phyloP scores from a whole-genome alignment of 2,329 filamentous ascomycete genomes.

The Rhinocladiella similis region DNA sequence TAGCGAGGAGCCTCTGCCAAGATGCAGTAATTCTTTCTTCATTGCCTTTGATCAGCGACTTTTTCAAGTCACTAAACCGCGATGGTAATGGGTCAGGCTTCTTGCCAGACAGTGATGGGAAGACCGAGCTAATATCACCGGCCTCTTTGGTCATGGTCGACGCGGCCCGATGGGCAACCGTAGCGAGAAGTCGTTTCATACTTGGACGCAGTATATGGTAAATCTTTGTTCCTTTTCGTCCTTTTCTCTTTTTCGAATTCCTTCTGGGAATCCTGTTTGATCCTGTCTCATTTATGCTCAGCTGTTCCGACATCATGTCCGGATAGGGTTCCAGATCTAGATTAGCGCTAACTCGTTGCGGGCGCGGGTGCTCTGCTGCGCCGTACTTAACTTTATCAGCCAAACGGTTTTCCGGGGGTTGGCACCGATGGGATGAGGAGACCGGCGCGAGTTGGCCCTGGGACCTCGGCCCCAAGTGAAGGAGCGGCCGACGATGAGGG shows the following conservation, averaged over 20 bases:
- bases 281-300: background rate
- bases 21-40: slow-evolving; percentile 40
- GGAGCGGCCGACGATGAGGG: no score
- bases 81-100: slow-evolving; percentile 42
- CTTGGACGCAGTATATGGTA: background rate
- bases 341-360: no score
- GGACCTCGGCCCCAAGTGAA: no score
- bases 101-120: slow-evolving; percentile 47
- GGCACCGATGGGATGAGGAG: no score
- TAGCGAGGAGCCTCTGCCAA: slow-evolving; percentile 44
- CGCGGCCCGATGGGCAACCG: slow-evolving; percentile 20
- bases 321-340: slow-evolving; percentile 5
- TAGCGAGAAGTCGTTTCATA: slow-evolving; percentile 13
- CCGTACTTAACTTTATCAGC: no score
- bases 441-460: no score
- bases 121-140: slow-evolving; percentile 51
- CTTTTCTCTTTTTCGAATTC: background rate
- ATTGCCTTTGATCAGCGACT: slow-evolving; percentile 39
- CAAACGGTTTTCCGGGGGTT: no score
- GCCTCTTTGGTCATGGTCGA: slow-evolving; percentile 43
- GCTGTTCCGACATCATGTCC: background rate
- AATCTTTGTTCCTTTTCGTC: no score
- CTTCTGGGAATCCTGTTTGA: no score
- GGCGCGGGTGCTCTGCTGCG: background rate
- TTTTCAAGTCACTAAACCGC: slow-evolving; percentile 45